Evolutionary conservation across 345 rosid species (phyloP), one percentile per base, ranked within the genome.

Genomic region (Populus deltoides): DNA sequence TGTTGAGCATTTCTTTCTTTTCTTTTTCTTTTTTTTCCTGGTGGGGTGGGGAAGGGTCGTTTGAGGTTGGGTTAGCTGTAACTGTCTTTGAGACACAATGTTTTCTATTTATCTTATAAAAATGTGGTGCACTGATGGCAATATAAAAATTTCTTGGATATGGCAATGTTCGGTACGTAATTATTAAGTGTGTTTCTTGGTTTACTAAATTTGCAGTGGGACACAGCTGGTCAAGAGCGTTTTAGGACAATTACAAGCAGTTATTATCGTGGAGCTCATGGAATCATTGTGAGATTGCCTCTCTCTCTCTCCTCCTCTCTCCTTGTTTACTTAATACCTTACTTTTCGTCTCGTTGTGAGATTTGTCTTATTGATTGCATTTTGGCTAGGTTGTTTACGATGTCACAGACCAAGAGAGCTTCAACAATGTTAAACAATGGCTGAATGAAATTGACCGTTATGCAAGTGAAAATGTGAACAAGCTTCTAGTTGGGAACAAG

Each of bases 341-440:
- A 59, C 59, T 53, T 53, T 53, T 59, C 6, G 0, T 59, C 65
- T 59, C 66, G 8, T 63, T 66, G 35, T 8, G 20, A 70, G 36
- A 25, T 2, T 22, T 45, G 17, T 71, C 79, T 78, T 2, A 71
- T 66, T 51, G 27, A 22, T 69, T 55, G 62, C 67, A 35, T 71
- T 8, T 61, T 69, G 79, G 38, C 15, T 82, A 92, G 97, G 86
- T 92, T 83, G 97, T 92, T 83, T 92, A 92, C 78, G 97, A 92
- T 79, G 89, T 90, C 73, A 92, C 97, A 3, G 97, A 90, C 86
- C 85, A 89, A 78, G 97, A 92, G 86, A 92, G 97, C 86, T 92
- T 92, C 79, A 90, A 92, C 79, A 92, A 90, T 62, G 92, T 92
- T 18, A 92, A 92, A 82, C 93, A 92, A 76, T 92, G 96, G 96